phyloP scores from a whole-genome alignment of 257 asterid species.

The Striga asiatica region DNA sequence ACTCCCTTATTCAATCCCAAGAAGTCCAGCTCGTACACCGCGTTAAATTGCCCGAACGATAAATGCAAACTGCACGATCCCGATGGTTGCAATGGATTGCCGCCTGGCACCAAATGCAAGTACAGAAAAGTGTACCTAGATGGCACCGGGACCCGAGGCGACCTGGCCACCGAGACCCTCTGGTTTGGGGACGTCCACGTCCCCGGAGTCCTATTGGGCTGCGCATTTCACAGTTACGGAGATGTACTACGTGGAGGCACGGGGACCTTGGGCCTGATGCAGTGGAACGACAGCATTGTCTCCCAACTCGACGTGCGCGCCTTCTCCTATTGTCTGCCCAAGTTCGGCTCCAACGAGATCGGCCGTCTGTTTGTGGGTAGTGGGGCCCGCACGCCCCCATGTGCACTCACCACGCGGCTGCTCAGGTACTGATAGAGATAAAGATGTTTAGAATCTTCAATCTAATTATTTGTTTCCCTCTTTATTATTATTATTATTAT shows the following conservation, averaged over 20 bases:
- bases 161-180: no score
- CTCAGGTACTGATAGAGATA: no score
- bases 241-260: slow-evolving; percentile 26
- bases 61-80: slow-evolving; percentile 29
- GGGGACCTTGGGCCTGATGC: slow-evolving; percentile 50
- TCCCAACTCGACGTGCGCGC: slow-evolving; percentile 39
- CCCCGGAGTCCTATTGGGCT: slow-evolving; percentile 37
- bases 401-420: slow-evolving; percentile 20
- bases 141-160: slow-evolving; percentile 36
- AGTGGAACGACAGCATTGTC: slow-evolving; percentile 45
- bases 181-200: slow-evolving; percentile 31
- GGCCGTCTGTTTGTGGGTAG: slow-evolving; percentile 46
- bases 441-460: no score
- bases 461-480: no score
- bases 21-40: no score
- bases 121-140: slow-evolving; percentile 40
- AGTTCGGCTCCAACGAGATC: slow-evolving; percentile 23
- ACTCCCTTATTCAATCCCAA: no score
- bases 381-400: slow-evolving; percentile 3
- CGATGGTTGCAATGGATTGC: slow-evolving; percentile 26
- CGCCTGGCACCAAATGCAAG: slow-evolving; percentile 29
- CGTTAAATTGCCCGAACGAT: no score
- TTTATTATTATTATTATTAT: no score
- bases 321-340: slow-evolving; percentile 48
- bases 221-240: slow-evolving; percentile 38